phyloP scores from a whole-genome alignment of 257 asterid species.

The Paulownia fortunei region DNA sequence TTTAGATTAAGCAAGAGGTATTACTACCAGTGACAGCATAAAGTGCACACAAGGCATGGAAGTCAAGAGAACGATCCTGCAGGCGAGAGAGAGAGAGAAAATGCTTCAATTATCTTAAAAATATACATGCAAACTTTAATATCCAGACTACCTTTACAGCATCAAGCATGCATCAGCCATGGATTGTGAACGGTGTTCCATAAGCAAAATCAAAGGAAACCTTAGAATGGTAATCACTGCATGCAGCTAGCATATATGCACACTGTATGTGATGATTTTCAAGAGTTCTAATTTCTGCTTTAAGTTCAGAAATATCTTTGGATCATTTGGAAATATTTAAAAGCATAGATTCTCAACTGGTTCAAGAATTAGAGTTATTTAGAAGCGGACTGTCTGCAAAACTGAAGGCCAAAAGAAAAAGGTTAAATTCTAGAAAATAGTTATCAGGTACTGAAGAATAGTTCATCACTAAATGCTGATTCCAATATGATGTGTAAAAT shows the following conservation, averaged over 20 bases:
- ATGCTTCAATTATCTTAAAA: slow-evolving; percentile 22
- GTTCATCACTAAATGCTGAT: background rate
- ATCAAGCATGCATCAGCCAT: slow-evolving; percentile 10
- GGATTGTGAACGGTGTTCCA: background rate
- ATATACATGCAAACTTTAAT: slow-evolving; percentile 11
- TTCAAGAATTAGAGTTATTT: slow-evolving; percentile 1
- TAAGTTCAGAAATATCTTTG: background rate
- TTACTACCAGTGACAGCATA: slow-evolving; percentile 84
- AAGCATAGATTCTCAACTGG: slow-evolving; percentile 10
- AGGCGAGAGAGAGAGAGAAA: slow-evolving; percentile 25
- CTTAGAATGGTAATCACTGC: background rate
- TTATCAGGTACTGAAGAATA: background rate
- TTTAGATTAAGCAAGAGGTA: slow-evolving; percentile 11
- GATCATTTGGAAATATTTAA: background rate
- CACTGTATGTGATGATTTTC: slow-evolving; percentile 18
- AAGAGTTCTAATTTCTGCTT: background rate
- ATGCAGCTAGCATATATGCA: slow-evolving; percentile 1
- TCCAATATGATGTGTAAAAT: background rate
- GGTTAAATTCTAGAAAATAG: background rate
- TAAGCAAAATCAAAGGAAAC: slow-evolving; percentile 5
- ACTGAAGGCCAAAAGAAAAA: background rate
- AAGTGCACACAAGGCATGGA: slow-evolving; percentile 73
- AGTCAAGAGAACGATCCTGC: slow-evolving; percentile 92
- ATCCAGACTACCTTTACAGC: slow-evolving; percentile 19
- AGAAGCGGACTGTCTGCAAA: background rate